A percentile compares a stretch with the other conserved stretches of the same genome.
Evolutionary conservation across 2,329 filamentous ascomycete genomes (phyloP).

Genomic region (Trichophyton schoenleinii): DNA sequence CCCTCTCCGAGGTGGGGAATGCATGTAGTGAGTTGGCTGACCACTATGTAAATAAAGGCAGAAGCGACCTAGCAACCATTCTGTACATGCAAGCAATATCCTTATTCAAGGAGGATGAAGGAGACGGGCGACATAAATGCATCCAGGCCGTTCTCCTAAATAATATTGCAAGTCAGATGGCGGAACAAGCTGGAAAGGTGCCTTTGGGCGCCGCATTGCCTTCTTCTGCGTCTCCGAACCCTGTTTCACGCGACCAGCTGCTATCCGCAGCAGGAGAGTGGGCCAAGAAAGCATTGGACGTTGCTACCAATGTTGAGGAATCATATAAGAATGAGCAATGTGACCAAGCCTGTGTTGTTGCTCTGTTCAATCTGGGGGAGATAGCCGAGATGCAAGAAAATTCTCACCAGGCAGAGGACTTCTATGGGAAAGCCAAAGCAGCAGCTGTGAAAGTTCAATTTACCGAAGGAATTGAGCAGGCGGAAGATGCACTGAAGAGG

Average conservation of each 20-base stretch:
- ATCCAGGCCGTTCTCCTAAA: slow-evolving; percentile 62
- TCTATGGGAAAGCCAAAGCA: slow-evolving; percentile 55
- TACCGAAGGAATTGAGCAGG: slow-evolving; percentile 22
- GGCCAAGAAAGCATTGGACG: slow-evolving; percentile 62
- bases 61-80: slow-evolving; percentile 71
- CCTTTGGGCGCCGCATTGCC: slow-evolving; percentile 23
- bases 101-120: slow-evolving; percentile 42
- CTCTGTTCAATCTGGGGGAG: slow-evolving; percentile 76
- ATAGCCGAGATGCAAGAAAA: slow-evolving; percentile 65
- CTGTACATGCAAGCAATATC: slow-evolving; percentile 75
- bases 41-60: slow-evolving; percentile 59
- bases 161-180: slow-evolving; percentile 43
- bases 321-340: slow-evolving; percentile 64
- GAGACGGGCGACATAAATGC: slow-evolving; percentile 43
- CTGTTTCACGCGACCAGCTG: slow-evolving; percentile 47
- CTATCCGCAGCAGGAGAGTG: slow-evolving; percentile 61
- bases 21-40: slow-evolving; percentile 51
- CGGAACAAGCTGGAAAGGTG: slow-evolving; percentile 23
- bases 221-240: slow-evolving; percentile 24
- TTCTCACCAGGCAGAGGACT: slow-evolving; percentile 49
- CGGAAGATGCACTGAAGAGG: slow-evolving; percentile 22
- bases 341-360: slow-evolving; percentile 68
- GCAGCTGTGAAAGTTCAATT: slow-evolving; percentile 33
- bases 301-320: slow-evolving; percentile 52
- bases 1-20: slow-evolving; percentile 26